These are phyloP conservation scores for Asterionellopsis glacialis DNA, from an alignment of 108 stramenopile species.

Conservation along the genomic window DNA sequence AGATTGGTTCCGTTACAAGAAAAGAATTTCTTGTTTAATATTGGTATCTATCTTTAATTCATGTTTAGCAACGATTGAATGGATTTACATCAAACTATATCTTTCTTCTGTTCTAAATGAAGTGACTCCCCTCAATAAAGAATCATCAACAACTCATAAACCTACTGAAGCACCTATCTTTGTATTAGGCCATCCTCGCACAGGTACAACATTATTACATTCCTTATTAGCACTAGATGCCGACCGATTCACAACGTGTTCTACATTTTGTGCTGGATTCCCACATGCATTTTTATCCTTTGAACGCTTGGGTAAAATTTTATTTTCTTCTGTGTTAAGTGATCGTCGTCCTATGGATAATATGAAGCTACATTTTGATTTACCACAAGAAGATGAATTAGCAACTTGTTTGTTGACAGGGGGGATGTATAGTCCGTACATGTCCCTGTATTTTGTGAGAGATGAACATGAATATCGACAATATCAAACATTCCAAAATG, in stretches of 20 bases:
- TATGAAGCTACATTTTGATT: slow-evolving; percentile 34
- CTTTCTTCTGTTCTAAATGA: background rate
- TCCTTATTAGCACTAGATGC: slow-evolving; percentile 35
- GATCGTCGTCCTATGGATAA: slow-evolving; percentile 49
- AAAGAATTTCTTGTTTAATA: slow-evolving; percentile 13
- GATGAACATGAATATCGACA: slow-evolving; percentile 28
- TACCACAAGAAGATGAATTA: slow-evolving; percentile 50
- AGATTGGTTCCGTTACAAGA: slow-evolving; percentile 20
- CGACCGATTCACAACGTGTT: slow-evolving; percentile 33
- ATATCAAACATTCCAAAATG: slow-evolving; percentile 25
- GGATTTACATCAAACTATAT: slow-evolving; percentile 8
- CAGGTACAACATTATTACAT: slow-evolving; percentile 45
- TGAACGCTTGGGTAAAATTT: slow-evolving; percentile 34
- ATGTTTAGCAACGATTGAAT: slow-evolving; percentile 11
- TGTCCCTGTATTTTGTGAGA: slow-evolving; percentile 32
- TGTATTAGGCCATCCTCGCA: slow-evolving; percentile 44
- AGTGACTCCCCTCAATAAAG: too few species aligned
- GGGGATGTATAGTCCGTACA: slow-evolving; percentile 25
- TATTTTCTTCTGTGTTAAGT: slow-evolving; percentile 28
- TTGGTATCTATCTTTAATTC: slow-evolving; percentile 25
- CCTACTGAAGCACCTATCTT: slow-evolving; percentile 26
- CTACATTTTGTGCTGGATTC: slow-evolving; percentile 46
- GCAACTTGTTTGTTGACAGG: slow-evolving; percentile 29
- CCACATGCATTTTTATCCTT: slow-evolving; percentile 43
- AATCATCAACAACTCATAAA: background rate